A percentile compares a stretch with the other conserved stretches of the same genome.
Evolutionary conservation across 768 basidiomycete genomes (phyloP).

Genomic region (Amanita brunnescens): DNA sequence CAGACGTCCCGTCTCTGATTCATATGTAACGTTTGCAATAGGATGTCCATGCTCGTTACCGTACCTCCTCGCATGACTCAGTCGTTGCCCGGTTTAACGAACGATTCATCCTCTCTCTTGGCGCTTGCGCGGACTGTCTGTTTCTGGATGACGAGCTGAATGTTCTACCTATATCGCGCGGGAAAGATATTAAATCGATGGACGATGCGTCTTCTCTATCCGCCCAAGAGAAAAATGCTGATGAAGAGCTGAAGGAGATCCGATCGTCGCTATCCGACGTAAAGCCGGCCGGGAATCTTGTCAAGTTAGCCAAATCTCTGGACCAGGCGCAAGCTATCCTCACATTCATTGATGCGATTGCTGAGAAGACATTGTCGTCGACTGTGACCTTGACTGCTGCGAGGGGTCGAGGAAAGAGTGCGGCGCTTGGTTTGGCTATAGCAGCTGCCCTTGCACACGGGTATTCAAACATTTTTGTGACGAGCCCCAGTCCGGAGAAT

Average conservation of each 20-base stretch:
- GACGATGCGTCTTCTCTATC: slow-evolving; percentile 29
- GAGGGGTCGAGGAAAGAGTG: slow-evolving; percentile 94
- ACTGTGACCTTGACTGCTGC: slow-evolving; percentile 93
- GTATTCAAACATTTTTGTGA: slow-evolving; percentile 97
- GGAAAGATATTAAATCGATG: slow-evolving; percentile 80
- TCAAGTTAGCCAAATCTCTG: slow-evolving; percentile 83
- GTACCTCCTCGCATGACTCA: slow-evolving; percentile 83
- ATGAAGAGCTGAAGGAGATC: slow-evolving; percentile 66
- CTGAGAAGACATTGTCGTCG: slow-evolving; percentile 87
- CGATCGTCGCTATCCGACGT: slow-evolving; percentile 73
- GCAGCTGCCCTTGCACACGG: slow-evolving; percentile 89
- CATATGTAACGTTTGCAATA: slow-evolving; percentile 20
- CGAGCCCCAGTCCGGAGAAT: slow-evolving; percentile 95
- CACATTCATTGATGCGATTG: slow-evolving; percentile 90
- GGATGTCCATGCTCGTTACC: slow-evolving; percentile 94
- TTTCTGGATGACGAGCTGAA: slow-evolving; percentile 97
- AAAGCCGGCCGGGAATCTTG: slow-evolving; percentile 81
- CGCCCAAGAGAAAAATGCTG: slow-evolving; percentile 22
- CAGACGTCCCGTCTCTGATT: background rate
- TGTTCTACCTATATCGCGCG: slow-evolving; percentile 90
- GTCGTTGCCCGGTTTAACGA: slow-evolving; percentile 97
- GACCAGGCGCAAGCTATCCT: slow-evolving; percentile 94
- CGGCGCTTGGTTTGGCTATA: slow-evolving; percentile 91
- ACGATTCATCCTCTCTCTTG: slow-evolving; percentile 95
- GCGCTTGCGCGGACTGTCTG: slow-evolving; percentile 86